Conservation (phyloP, 2,329 filamentous ascomycete species). For the Colletotrichum sp. region DNA sequence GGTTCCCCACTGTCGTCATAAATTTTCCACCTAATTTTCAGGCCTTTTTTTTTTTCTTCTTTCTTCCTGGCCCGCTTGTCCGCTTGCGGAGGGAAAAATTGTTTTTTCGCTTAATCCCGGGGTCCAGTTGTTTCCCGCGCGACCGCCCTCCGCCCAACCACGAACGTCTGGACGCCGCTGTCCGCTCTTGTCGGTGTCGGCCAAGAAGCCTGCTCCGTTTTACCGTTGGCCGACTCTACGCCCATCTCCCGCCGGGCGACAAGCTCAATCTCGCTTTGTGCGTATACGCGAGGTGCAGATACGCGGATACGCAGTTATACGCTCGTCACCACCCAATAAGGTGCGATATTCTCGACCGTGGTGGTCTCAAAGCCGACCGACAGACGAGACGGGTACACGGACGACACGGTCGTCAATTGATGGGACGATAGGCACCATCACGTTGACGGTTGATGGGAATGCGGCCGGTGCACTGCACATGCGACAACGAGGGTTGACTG, state of each 20-base stretch:
- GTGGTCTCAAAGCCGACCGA: background rate
- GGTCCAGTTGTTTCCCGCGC: constrained; percentile 11
- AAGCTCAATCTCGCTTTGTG: background rate
- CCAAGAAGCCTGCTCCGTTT: background rate
- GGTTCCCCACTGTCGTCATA: constrained; percentile 15
- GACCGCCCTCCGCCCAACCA: background rate
- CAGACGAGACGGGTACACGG: background rate
- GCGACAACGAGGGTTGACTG: background rate
- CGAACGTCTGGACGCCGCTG: background rate
- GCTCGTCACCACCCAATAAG: background rate
- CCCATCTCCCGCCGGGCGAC: background rate
- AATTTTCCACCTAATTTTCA: background rate
- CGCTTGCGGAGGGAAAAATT: background rate
- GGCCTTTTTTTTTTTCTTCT: background rate
- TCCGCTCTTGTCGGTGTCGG: constrained; percentile 4
- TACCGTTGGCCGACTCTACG: background rate
- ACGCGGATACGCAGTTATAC: background rate
- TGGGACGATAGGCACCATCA: background rate
- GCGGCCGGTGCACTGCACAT: background rate
- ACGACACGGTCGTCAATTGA: background rate
- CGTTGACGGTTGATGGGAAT: background rate
- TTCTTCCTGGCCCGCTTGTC: background rate
- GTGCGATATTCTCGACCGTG: background rate
- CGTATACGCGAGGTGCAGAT: constrained; percentile 8
- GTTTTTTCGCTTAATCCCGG: constrained; percentile 6